phyloP scores from a whole-genome alignment of 1,284 basidiomycete genomes.

The Schizopora paradoxa region DNA sequence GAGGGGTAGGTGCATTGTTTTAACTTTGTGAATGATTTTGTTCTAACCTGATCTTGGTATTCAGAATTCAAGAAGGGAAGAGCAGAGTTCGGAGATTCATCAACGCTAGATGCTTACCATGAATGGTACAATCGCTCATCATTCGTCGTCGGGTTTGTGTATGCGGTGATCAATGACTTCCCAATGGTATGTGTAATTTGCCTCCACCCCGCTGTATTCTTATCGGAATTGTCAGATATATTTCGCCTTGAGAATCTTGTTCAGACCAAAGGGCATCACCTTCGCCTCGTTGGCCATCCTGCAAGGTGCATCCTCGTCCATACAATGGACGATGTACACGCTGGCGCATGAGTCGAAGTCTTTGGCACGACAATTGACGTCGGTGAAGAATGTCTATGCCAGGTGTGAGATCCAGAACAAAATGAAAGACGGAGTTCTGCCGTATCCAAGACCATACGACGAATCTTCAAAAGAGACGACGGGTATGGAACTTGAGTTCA shows the following conservation, averaged over 20 bases:
- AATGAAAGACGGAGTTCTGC: conserved; percentile 15
- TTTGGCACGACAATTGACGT: conserved; percentile 7
- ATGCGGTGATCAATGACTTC: neutral
- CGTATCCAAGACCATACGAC: conserved; percentile 12
- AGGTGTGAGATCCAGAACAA: conserved; percentile 12
- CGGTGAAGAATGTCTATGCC: conserved; percentile 15
- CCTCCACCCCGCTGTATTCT: neutral
- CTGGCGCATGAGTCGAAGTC: conserved; percentile 7
- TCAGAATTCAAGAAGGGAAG: no score
- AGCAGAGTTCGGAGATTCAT: no score
- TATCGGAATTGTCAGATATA: conserved; percentile 6
- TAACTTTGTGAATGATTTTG: neutral
- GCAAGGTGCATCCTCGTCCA: conserved; percentile 14
- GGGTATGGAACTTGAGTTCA: conserved; percentile 28
- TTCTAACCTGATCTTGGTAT: no score
- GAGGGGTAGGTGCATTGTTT: neutral
- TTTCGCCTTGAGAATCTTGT: conserved; percentile 6
- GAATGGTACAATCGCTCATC: no score
- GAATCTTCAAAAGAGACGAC: conserved; percentile 1
- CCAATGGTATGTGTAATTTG: neutral
- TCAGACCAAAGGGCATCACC: conserved; percentile 11
- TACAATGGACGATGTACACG: conserved; percentile 9
- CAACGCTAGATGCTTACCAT: no score
- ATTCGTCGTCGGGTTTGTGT: neutral
- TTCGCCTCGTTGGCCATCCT: conserved; percentile 17